Evolutionary conservation across 331 rosid genomes (phyloP).

Genomic region (Pyracantha coccinea): DNA sequence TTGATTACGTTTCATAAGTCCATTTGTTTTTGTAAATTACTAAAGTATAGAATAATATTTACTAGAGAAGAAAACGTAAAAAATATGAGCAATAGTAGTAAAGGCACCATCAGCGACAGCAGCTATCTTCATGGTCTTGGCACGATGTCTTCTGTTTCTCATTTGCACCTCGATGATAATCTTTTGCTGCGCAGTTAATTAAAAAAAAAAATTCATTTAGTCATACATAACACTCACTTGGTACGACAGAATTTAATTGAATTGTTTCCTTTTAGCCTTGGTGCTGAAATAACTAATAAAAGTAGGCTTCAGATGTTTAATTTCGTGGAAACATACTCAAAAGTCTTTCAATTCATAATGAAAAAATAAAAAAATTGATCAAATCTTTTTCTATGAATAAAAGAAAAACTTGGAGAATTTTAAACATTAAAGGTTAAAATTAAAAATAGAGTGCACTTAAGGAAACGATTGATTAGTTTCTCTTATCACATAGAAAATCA

Average conservation of each 20-base stretch:
- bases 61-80: not conserved
- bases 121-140: constrained; percentile 35
- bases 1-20: not conserved
- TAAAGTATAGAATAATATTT: not conserved
- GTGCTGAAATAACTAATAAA: not conserved
- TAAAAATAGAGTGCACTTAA: not conserved
- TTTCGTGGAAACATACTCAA: not conserved
- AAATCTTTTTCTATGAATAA: not conserved
- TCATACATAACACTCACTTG: not conserved
- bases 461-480: not conserved
- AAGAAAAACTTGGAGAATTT: not conserved
- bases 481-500: not conserved
- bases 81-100: not conserved
- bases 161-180: constrained; percentile 45
- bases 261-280: not conserved
- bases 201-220: not conserved
- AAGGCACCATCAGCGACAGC: constrained; percentile 27
- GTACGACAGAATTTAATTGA: not conserved
- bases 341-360: not conserved
- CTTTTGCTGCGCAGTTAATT: constrained; percentile 36
- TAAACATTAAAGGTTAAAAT: no score
- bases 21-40: not conserved
- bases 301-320: no score
- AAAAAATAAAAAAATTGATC: not conserved
- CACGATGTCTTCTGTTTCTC: constrained; percentile 23